Percentiles rank a stretch among this genome's conserved stretches.
These are phyloP conservation scores for Plasmodium berghei DNA, from an alignment of 169 alveolate species.

Conservation along the genomic window DNA sequence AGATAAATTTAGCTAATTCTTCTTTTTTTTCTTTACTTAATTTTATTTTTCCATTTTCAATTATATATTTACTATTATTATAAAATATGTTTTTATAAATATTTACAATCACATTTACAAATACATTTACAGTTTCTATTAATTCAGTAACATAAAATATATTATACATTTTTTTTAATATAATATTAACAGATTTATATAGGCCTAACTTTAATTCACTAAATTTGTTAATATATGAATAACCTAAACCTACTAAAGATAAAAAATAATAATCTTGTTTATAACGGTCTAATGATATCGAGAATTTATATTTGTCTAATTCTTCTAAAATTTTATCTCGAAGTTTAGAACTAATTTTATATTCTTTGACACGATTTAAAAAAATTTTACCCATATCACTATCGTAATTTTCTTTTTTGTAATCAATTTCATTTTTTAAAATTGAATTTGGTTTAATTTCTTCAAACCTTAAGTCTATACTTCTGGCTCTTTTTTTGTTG, in stretches of 20 bases:
- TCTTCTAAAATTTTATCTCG: conserved; percentile 35
- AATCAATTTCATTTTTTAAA: conserved; percentile 18
- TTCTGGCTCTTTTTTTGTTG: conserved; percentile 14
- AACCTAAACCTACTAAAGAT: conserved; percentile 58
- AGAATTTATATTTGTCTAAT: conserved; percentile 62
- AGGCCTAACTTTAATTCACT: conserved; percentile 33
- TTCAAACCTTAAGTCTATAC: conserved; percentile 10
- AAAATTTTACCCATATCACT: background rate
- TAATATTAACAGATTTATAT: conserved; percentile 23
- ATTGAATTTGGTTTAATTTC: conserved; percentile 21
- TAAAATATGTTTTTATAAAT: conserved; percentile 42
- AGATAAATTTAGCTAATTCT: conserved; percentile 17
- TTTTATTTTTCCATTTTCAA: background rate
- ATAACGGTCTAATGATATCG: conserved; percentile 15
- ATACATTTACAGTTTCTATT: conserved; percentile 4
- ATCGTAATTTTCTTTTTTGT: conserved; percentile 1
- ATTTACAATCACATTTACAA: conserved; percentile 15
- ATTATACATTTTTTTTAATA: conserved; percentile 24
- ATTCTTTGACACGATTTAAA: conserved; percentile 22
- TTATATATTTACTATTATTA: background rate
- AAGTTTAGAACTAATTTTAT: conserved; percentile 41
- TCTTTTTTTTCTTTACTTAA: conserved; percentile 28
- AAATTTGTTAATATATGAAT: conserved; percentile 52
- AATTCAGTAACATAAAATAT: conserved; percentile 49
- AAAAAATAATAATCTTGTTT: conserved; percentile 30